Base-by-base conservation (phyloP, 2,329 filamentous ascomycete species). In the Xylariomycetidae sp. region DNA sequence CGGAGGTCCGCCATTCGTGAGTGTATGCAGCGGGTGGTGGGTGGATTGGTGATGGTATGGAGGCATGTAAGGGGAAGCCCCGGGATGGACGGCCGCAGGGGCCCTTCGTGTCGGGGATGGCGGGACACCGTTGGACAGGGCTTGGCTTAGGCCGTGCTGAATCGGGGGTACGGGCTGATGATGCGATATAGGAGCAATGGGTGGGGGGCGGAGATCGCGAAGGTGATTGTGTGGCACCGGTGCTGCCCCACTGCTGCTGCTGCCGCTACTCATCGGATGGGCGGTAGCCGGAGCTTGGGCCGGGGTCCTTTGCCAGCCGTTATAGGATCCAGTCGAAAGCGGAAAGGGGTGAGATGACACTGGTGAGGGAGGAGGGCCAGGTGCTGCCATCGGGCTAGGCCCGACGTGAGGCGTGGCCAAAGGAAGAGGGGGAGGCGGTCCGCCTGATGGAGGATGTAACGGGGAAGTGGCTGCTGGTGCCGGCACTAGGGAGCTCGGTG, bases 241-340 rank as follows among this genome's bases (percentile, higher is more conserved):
- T 36, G 36, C 37, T 14, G 50, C 44, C 7, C 45, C 54, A 28
- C 49, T 45, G n/a, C 56, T 50, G 27, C 49, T 45, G n/a, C 56
- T 50, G 27, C 50, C 70, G 22, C 71, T 68, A 46, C 75, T 78
- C 28, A 74, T 48, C 25, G 72, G 65, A 33, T 67, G 64, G 18
- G 65, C 52, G 22, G 65, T 58, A 4, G 72, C 63, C 23, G 64
- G 63, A 39, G 71, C 67, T 32, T 69, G 68, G 20, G 68, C 66
- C 14, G 68, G 57, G 10, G 64, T 63, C 14, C 69, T 67, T 34
- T 68, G 64, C 67, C 74, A 77, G 37, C 71, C 70, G 28, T 52
- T 53, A 48, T 62, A 70, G 25, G 59, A 45, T 29, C 49, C 44
- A 22, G 47, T 48, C 4, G 61, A 50, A 5, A 64, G 58, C 6